Conservation (phyloP, 163 green algal species). For the Chlamydomonas reinhardtii region DNA sequence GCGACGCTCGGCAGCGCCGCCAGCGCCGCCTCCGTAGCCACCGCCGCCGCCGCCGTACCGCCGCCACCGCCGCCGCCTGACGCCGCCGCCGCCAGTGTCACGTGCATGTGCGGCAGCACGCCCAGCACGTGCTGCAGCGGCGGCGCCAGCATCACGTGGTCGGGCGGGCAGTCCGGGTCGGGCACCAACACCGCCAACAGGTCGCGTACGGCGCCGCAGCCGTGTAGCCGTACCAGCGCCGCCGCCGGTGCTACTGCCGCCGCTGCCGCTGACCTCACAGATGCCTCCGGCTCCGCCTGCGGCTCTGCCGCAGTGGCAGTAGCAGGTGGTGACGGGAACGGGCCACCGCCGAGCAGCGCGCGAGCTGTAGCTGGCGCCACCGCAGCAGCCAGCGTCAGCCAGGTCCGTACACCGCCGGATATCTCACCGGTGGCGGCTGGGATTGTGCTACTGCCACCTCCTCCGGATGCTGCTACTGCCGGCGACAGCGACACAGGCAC, state of each 20-base stretch:
- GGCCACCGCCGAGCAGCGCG: neutral
- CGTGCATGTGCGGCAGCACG: slow-evolving; percentile 51
- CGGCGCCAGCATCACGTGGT: slow-evolving; percentile 64
- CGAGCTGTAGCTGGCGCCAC: neutral
- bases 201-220: slow-evolving; percentile 13
- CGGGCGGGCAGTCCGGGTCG: slow-evolving; percentile 40
- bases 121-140: slow-evolving; percentile 59
- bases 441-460: neutral
- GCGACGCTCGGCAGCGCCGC: slow-evolving; percentile 18
- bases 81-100: slow-evolving; percentile 50
- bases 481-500: neutral
- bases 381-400: slow-evolving; percentile 17
- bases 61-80: neutral
- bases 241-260: neutral
- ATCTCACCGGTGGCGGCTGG: too few relatives aligned
- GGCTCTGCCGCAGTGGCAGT: too few relatives aligned
- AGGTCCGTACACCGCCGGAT: neutral
- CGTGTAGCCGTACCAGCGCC: slow-evolving; percentile 26
- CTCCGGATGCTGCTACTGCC: neutral
- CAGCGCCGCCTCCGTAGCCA: neutral
- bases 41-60: neutral
- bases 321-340: too few relatives aligned
- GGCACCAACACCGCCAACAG: slow-evolving; percentile 33
- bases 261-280: neutral
- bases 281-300: neutral